These are phyloP conservation scores for Psilocybe sp. DNA, from an alignment of 768 basidiomycete species.

Conservation along the genomic window DNA sequence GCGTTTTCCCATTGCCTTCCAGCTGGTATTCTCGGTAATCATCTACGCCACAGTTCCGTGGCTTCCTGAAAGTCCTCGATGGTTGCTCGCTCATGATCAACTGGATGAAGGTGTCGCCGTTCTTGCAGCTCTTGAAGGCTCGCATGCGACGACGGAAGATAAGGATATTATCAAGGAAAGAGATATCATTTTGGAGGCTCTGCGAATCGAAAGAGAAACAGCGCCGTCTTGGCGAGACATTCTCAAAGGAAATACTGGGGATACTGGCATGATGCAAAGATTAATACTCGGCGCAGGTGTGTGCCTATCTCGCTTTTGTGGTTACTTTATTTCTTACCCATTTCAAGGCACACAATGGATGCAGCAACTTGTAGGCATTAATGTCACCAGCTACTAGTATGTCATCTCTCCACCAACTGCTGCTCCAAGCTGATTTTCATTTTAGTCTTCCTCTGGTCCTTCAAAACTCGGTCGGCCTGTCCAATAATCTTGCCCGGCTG, in stretches of 20 bases:
- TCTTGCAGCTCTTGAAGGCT: conserved; percentile 42
- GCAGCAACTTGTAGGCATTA: conserved; percentile 51
- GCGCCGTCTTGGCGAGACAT: conserved; percentile 41
- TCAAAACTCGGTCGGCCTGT: conserved; percentile 48
- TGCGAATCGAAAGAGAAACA: conserved; percentile 38
- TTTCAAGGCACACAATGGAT: conserved; percentile 45
- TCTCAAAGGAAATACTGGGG: conserved; percentile 35
- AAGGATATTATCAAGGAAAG: conserved; percentile 35
- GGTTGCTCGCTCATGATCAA: conserved; percentile 45
- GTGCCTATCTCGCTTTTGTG: conserved; percentile 1
- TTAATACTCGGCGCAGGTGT: conserved; percentile 41
- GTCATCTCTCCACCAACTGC: conserved; percentile 1
- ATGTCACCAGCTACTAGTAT: conserved; percentile 52
- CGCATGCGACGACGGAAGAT: conserved; percentile 30
- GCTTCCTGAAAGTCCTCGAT: conserved; percentile 47
- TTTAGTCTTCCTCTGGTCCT: conserved; percentile 44
- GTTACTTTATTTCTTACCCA: background rate
- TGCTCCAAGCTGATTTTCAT: background rate
- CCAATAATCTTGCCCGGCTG: conserved; percentile 45
- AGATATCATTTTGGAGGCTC: conserved; percentile 42
- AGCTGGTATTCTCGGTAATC: conserved; percentile 43
- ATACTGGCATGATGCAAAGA: conserved; percentile 44
- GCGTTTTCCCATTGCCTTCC: conserved; percentile 51
- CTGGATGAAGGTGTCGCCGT: conserved; percentile 39
- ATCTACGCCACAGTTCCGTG: conserved; percentile 44